Evolutionary conservation across 495 filamentous ascomycete genomes (phyloP), one percentile per base, ranked within the genome.

Genomic region (Talaromyces adpressus): DNA sequence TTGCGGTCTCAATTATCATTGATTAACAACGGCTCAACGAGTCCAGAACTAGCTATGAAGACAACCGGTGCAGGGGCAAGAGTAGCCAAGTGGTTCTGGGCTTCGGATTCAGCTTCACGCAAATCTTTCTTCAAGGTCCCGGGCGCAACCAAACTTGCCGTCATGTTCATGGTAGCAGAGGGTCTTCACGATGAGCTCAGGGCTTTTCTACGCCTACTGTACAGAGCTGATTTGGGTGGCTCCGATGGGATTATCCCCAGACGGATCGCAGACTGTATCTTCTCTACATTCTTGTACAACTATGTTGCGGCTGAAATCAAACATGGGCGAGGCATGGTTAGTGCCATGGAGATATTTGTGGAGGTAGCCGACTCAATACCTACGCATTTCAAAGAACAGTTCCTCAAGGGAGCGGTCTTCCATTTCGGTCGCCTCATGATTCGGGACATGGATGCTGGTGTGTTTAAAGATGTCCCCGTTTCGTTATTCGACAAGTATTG

Each of bases 81-180:
- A 53, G 65, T 78, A 20, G 68, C 72, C 7, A 64, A 73, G 32
- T 81, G 78, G 78, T 79, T 75, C 64, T 76, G 71, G 70, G 71
- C 78, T 41, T 76, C 77, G 3, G 72, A 76, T 59, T 65, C 70
- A 1, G 57, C 64, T 14, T 60, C 69, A 4, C 69, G 72, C 34
- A 63, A 68, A 34, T 57, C 45, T 18, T 62, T 79, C 11, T 67
- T 81, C 27, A 69, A 67, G 16, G 70, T 68, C n/a, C 61, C 64
- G 9, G 52, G 56, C 16, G 51, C 58, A 1, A 68, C 68, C 5
- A 49, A 49, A 18, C 52, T 65, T 7, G 56, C 77, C 14, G 36
- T 72, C 54, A 79, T 79, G 32, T 79, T 79, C 22, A 71, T 81
- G 74, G 73, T 72, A 30, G 73, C 73, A 1, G 78, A 81, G 59